Base-by-base conservation (phyloP, 345 rosid species). In the Boechera stricta region DNA sequence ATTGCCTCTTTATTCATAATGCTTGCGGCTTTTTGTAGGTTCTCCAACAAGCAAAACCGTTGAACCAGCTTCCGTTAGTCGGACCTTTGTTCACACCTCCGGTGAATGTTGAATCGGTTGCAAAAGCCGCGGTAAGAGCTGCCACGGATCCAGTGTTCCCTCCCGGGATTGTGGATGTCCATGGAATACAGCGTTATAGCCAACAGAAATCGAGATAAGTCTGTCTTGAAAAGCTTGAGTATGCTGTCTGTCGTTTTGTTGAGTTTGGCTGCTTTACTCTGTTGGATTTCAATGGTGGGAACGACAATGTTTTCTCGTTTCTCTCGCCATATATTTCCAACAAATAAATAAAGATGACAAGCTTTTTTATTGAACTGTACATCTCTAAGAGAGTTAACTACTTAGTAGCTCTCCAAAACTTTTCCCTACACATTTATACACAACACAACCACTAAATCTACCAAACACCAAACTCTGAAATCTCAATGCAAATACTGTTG, bases 101-200 rank as follows among this genome's bases (percentile, higher is more conserved):
- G 0, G 88, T 86, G 45, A 79, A 79, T 67, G 93, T 81, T 54
- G 82, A 76, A 59, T 64, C 87, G 0, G 72, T 82, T 3, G 74
- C 85, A 28, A 84, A 84, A 74, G 87, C 82, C 18, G 87, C 83
- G 0, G 79, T 84, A 21, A 82, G 87, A 71, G 85, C 83, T 8
- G 83, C 93, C 52, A 86, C 82, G 0, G 91, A 89, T 83, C 88
- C 87, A 0, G 93, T 87, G 26, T 89, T 86, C 42, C 91, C 91
- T 67, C 93, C 90, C 0, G 93, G 91, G 69, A 80, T 87, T 9
- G 64, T 89, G 3, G 90, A 84, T 66, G 87, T 84, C n/a, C 75
- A 89, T 53, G 93, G 85, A 62, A 89, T 87, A 31, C 77, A 72
- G 72, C 89, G 85, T n/a, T 85, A 84, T 63, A 83, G 77, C 82